phyloP scores from a whole-genome alignment of 2,329 filamentous ascomycete species.

The Paecilomyces sp. region DNA sequence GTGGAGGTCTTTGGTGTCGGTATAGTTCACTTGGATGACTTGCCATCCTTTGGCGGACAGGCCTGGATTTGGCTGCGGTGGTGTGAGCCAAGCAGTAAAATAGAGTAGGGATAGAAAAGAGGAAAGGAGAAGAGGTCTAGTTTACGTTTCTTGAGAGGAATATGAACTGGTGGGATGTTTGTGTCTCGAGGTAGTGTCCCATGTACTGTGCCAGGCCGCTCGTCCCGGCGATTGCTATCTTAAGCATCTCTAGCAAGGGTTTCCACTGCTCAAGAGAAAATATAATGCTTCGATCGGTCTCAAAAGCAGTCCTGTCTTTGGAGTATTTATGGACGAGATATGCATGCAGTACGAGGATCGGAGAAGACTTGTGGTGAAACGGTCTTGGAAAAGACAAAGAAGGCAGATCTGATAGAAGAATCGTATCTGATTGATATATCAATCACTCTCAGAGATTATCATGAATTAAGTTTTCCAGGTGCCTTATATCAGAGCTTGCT shows the following conservation, averaged over 20 bases:
- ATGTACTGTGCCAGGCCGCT: slow-evolving; percentile 53
- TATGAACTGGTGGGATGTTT: slow-evolving; percentile 61
- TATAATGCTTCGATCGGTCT: not conserved
- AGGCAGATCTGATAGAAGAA: not conserved
- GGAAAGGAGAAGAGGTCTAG: slow-evolving; percentile 5
- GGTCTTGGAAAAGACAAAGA: not conserved
- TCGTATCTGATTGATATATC: not conserved
- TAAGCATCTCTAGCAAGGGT: slow-evolving; percentile 40
- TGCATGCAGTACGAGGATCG: not conserved
- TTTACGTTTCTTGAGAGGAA: slow-evolving; percentile 61
- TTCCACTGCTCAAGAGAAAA: not conserved
- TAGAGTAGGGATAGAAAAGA: not conserved
- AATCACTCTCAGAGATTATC: not conserved
- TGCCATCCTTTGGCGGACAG: slow-evolving; percentile 47
- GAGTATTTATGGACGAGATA: not conserved
- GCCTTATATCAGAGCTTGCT: not conserved
- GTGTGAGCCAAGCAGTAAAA: slow-evolving; percentile 3
- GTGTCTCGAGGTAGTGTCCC: slow-evolving; percentile 51
- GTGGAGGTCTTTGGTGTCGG: slow-evolving; percentile 49
- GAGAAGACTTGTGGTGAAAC: not conserved
- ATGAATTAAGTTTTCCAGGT: not conserved
- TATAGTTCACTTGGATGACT: slow-evolving; percentile 63
- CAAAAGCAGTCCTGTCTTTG: not conserved
- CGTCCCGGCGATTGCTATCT: slow-evolving; percentile 56
- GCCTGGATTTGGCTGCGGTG: slow-evolving; percentile 26